Percentiles rank a stretch among this genome's conserved stretches.
phyloP scores from a whole-genome alignment of 306 rosid genomes.

The Myrica gale region DNA sequence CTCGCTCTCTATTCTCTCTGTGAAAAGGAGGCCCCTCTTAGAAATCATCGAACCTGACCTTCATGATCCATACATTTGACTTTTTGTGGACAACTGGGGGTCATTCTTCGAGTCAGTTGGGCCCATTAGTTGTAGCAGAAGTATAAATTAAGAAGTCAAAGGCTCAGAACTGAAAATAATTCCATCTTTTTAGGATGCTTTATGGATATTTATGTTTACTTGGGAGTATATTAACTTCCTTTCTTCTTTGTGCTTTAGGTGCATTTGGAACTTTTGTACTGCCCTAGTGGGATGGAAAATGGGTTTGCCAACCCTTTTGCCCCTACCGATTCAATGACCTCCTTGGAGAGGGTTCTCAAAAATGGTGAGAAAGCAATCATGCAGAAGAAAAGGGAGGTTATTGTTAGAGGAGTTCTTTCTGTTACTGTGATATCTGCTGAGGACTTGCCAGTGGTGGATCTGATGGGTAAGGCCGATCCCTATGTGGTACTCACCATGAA shows the following conservation, averaged over 20 bases:
- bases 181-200: not conserved
- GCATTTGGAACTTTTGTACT: slow-evolving; percentile 89
- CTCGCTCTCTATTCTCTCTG: not conserved
- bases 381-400: slow-evolving; percentile 75
- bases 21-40: not conserved
- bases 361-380: slow-evolving; percentile 54
- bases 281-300: slow-evolving; percentile 76
- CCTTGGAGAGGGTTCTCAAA: slow-evolving; percentile 83
- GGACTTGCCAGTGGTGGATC: slow-evolving; percentile 82
- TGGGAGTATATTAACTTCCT: slow-evolving; percentile 4
- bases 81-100: not conserved
- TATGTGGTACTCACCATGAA: slow-evolving; percentile 76
- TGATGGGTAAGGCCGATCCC: slow-evolving; percentile 94
- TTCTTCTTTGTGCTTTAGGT: slow-evolving; percentile 51
- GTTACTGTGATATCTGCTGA: slow-evolving; percentile 88
- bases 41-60: slow-evolving; percentile 2
- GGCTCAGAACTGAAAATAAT: not conserved
- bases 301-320: slow-evolving; percentile 75
- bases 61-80: not conserved
- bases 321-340: slow-evolving; percentile 60
- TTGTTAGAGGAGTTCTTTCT: slow-evolving; percentile 85
- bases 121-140: not conserved
- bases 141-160: not conserved
- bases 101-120: not conserved
- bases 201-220: slow-evolving; percentile 20